Evolutionary conservation across 106 monocot genomes (phyloP), one percentile per base, ranked within the genome.

Genomic region (Dioscorea alata): DNA sequence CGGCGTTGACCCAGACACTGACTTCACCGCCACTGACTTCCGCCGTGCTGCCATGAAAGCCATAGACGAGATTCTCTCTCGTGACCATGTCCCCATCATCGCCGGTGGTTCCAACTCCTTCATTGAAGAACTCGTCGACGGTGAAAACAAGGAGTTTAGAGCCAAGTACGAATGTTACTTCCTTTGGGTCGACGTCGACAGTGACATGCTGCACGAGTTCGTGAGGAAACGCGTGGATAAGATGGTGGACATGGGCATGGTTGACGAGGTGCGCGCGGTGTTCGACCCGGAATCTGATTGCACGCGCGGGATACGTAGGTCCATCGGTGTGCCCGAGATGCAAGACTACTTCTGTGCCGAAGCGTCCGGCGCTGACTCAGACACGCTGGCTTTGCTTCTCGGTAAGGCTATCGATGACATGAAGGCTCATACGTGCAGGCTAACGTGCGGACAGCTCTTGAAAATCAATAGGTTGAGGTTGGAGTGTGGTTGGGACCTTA

Each of bases 271-370:
- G 4, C 19, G 68, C 14, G 76, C 42, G 8, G 17, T 74, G 67
- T 79, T 83, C 74, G 57, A 76, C 52, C 70, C 72, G 0, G 49
- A 51, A 48, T 58, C 24, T 4, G 85, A 81, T 66, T 80, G 80
- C 63, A 24, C 63, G 6, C 69, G 61, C 53, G 82, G 82, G 12
- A 42, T 87, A 4, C 22, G 82, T 48, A 50, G 76, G 51, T 50
- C 82, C 48, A 87, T 87, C 52, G 82, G 86, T 5, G 75, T 83
- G 64, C 76, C 80, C 8, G 86, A 87, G 74, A 76, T 86, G 72
- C 76, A 86, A 33, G 56, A 59, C 10, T 93, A 76, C 78, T 48
- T 88, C 8, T 48, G 72, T 4, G 56, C 35, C 2, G 80, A 77
- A 34, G 76, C 52, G 69, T 22, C 4, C 12, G 65, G 12, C 52